These are phyloP conservation scores for Neonothopanus nambi DNA, from an alignment of 1,284 basidiomycete genomes.

Conservation along the genomic window DNA sequence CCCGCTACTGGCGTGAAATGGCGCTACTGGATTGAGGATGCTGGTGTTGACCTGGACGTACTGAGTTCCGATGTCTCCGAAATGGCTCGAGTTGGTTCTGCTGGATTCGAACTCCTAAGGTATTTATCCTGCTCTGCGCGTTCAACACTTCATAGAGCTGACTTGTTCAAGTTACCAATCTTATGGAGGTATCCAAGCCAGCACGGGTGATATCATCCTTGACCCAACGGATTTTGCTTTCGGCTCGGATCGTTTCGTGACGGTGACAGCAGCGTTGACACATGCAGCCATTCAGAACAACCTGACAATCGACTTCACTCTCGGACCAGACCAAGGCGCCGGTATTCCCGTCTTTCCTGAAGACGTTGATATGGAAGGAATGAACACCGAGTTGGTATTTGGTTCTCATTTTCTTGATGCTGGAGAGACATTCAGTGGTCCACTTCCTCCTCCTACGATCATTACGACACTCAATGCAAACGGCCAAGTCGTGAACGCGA, in stretches of 20 bases:
- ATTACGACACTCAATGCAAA: constrained; percentile 10
- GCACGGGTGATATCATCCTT: constrained; percentile 14
- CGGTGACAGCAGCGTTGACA: constrained; percentile 11
- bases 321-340: constrained; percentile 20
- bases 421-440: constrained; percentile 14
- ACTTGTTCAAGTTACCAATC: constrained; percentile 9
- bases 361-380: constrained; percentile 20
- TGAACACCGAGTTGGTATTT: constrained; percentile 20
- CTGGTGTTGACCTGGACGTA: constrained; percentile 12
- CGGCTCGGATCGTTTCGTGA: constrained; percentile 20
- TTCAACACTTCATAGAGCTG: neutral
- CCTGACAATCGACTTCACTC: constrained; percentile 19
- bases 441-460: constrained; percentile 15
- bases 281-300: constrained; percentile 17
- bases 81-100: constrained; percentile 17
- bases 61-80: constrained; percentile 17
- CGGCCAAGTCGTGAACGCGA: constrained; percentile 16
- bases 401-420: constrained; percentile 16
- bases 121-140: neutral
- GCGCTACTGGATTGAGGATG: constrained; percentile 22
- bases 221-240: constrained; percentile 21
- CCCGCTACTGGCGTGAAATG: constrained; percentile 16
- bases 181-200: constrained; percentile 6
- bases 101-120: constrained; percentile 22
- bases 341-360: constrained; percentile 19